These are phyloP conservation scores for Adansonia grandidieri DNA, from an alignment of 441 rosid species.

Conservation along the genomic window DNA sequence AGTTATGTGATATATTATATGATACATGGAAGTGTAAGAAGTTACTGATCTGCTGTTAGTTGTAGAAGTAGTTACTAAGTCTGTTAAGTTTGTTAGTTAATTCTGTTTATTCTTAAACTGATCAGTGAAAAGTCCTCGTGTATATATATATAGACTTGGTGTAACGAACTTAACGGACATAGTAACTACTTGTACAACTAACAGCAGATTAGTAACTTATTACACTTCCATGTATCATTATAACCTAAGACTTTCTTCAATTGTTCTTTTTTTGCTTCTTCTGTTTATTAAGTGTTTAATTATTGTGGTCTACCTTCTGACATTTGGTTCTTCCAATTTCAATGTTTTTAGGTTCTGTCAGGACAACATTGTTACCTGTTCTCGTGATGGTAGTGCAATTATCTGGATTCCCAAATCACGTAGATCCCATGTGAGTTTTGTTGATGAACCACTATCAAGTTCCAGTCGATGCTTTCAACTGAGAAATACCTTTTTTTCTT, in stretches of 20 bases:
- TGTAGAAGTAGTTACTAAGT: no score
- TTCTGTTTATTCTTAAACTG: no score
- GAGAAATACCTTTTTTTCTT: constrained; percentile 26
- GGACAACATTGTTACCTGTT: constrained; percentile 84
- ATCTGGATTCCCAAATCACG: constrained; percentile 83
- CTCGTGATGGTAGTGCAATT: constrained; percentile 93
- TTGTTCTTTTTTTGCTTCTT: constrained; percentile 22
- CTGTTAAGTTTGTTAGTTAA: no score
- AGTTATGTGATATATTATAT: neutral
- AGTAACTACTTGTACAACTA: no score
- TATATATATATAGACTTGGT: no score
- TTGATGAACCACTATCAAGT: constrained; percentile 4
- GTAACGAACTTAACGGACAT: no score
- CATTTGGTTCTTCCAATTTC: constrained; percentile 28
- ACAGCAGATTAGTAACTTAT: no score
- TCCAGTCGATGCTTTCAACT: constrained; percentile 26
- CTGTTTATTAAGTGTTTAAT: constrained; percentile 22
- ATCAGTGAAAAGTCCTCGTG: no score
- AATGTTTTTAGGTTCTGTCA: constrained; percentile 65
- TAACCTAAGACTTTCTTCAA: constrained; percentile 20
- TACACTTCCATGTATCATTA: no score
- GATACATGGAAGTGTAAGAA: no score
- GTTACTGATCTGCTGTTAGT: no score
- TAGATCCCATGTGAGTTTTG: constrained; percentile 57
- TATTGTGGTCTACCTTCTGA: constrained; percentile 10